Conservation (phyloP, 75 land plant species). For the Chamaecyparis obtusa region DNA sequence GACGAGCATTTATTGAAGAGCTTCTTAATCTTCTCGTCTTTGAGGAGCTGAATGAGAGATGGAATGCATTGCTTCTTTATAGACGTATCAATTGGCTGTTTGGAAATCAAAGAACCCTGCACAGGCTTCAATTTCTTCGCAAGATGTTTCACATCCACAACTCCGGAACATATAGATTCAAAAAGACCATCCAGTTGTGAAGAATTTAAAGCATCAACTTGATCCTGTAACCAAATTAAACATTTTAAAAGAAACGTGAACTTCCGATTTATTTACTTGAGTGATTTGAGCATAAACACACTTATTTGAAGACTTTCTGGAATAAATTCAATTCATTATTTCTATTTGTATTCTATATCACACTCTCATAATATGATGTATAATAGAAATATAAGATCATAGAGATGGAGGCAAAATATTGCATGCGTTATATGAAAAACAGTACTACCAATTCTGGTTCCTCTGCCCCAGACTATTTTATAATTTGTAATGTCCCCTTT, state of each 20-base stretch:
- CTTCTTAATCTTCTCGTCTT: not conserved
- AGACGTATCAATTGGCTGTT: not conserved
- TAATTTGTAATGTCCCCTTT: no score
- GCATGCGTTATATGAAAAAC: not conserved
- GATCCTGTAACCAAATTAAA: not conserved
- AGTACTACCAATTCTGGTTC: not conserved
- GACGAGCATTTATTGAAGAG: not conserved
- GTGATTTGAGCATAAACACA: no score
- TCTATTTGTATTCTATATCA: no score
- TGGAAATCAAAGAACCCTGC: not conserved
- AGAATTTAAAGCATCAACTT: not conserved
- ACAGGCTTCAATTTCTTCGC: constrained; percentile 10
- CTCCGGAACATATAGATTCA: constrained; percentile 7
- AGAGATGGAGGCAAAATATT: not conserved
- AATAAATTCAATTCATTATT: no score
- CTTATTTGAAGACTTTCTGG: no score
- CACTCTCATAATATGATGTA: no score
- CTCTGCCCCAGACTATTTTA: not conserved
- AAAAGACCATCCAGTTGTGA: not conserved
- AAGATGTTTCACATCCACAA: constrained; percentile 1
- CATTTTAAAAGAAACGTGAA: not conserved
- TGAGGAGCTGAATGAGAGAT: not conserved
- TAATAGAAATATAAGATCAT: not conserved
- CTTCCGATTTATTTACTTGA: not conserved
- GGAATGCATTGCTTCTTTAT: not conserved